Base-by-base conservation (phyloP, 148 eudicot species). In the Rhododendron griersonianum region DNA sequence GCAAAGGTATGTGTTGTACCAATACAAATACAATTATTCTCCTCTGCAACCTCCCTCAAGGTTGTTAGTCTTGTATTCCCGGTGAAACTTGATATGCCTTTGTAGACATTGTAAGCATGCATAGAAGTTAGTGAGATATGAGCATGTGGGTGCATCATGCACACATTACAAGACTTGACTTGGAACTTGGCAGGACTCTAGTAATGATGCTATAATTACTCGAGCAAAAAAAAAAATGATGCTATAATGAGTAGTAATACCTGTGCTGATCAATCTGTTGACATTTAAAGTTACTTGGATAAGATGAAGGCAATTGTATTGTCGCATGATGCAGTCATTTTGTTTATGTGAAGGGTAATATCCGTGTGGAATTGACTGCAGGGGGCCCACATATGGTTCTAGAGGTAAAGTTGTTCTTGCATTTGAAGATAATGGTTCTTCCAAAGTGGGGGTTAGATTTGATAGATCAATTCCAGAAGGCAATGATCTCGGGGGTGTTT, bases 361-460 rank as follows among this genome's bases (percentile, higher is more conserved):
- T 76, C 33, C 69, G 7, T 51, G 65, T 57, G 53, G 80, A 81
- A 45, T 23, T 39, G 78, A 88, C 2, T 86, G 75, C 91, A 97
- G 98, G 92, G 99, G 98, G 83, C 99, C 98, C 45, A 47, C 92
- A 30, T 90, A 90, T 90, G 98, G 99, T 80, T 89, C 87, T 79
- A 91, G 89, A 83, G 98, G 99, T 41, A 93, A 97, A 91, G 98
- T 97, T 80, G 89, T 94, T 44, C 95, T 97, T 89, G 90, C 93
- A 81, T 97, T 93, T 84, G 94, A 93, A 89, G 98, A 93, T 83
- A 97, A 97, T 77, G 90, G 90, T 76, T 89, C 92, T 48, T 94
- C 99, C 55, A 97, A 97, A 90, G 90, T 97, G 69, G 99, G 99
- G 71, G 98, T 97, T 63, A 91, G 98, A 90, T 97, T 97, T 91